Conservation (phyloP, 2,329 filamentous ascomycete species). For the Xylaria sp. region DNA sequence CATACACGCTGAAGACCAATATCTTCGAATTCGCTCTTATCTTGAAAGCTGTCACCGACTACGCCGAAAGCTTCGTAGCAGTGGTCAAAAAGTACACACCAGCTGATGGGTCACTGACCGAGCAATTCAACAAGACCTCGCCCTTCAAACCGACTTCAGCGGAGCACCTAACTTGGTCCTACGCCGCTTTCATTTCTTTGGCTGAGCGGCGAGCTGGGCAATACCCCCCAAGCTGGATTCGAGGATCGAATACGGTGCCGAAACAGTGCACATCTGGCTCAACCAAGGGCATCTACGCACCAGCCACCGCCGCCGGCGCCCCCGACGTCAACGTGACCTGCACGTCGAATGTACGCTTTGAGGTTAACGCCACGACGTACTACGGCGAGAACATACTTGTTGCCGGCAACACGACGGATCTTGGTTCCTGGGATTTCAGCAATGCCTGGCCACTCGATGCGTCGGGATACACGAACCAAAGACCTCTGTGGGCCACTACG, state of each 20-base stretch:
- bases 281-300: slow-evolving; percentile 47
- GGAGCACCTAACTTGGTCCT: slow-evolving; percentile 74
- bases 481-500: slow-evolving; percentile 58
- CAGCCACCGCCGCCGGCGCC: slow-evolving; percentile 51
- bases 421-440: slow-evolving; percentile 57
- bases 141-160: slow-evolving; percentile 56
- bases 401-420: slow-evolving; percentile 54
- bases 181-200: slow-evolving; percentile 67
- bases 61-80: slow-evolving; percentile 65
- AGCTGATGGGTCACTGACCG: slow-evolving; percentile 57
- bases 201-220: slow-evolving; percentile 52
- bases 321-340: slow-evolving; percentile 49
- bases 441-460: slow-evolving; percentile 54
- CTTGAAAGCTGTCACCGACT: slow-evolving; percentile 58
- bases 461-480: slow-evolving; percentile 53
- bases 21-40: slow-evolving; percentile 54
- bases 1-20: slow-evolving; percentile 54
- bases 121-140: slow-evolving; percentile 59
- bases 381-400: slow-evolving; percentile 61
- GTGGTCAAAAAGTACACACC: slow-evolving; percentile 60
- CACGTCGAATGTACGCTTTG: slow-evolving; percentile 55
- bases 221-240: slow-evolving; percentile 47
- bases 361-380: slow-evolving; percentile 58
- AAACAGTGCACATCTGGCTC: slow-evolving; percentile 44
- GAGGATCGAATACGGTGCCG: slow-evolving; percentile 43